Base-by-base conservation (phyloP, 225 moss, liverwort and hornwort species). In the Physcomitrellopsis africana region DNA sequence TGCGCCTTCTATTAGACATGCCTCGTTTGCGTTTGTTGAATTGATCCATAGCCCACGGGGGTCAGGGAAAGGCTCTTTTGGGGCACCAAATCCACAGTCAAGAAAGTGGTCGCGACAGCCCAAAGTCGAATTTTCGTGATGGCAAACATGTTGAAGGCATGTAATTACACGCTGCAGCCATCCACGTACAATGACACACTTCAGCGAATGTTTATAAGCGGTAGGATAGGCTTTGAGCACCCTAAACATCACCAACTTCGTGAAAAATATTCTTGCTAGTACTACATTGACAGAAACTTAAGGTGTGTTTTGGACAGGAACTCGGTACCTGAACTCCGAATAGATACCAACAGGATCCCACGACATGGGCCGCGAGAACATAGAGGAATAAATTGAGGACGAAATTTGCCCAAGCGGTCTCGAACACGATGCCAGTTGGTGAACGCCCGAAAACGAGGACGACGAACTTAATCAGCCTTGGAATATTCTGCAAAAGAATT, bases 321-420 rank as follows among this genome's bases (percentile, higher is more conserved):
- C 1, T 14, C 32, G 43, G 20, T 66, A 94, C 94, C 94, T 92
- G 92, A 43, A 95, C 63, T 49, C 87, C 87, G 68, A 95, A 91
- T 10, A 95, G 74, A 79, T 95, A 95, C 94, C 94, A 95, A 77
- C 83, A 87, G 72, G 90, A 83, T 47, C 94, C 94, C 76, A 95
- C 94, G 72, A 95, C 86, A 56, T 95, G 92, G 11, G 82, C 92
- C 64, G 87, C 89, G 48, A 95, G 82, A 22, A 91, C 59, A 75
- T 95, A 95, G 60, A 92, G 77, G 46, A 95, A 83, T 77, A 95
- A 70, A 61, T 92, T 95, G 79, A 95, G 78, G 74, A 84, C 82
- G 69, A 95, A 95, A 67, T 88, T 95, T 53, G 92, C 82, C 94
- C 94, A 95, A 42, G 94, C 91, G 47, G 92, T 95, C 70, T 92